Base-by-base conservation (phyloP, 1,284 basidiomycete genomes). In the Apiotrichum sp. region DNA sequence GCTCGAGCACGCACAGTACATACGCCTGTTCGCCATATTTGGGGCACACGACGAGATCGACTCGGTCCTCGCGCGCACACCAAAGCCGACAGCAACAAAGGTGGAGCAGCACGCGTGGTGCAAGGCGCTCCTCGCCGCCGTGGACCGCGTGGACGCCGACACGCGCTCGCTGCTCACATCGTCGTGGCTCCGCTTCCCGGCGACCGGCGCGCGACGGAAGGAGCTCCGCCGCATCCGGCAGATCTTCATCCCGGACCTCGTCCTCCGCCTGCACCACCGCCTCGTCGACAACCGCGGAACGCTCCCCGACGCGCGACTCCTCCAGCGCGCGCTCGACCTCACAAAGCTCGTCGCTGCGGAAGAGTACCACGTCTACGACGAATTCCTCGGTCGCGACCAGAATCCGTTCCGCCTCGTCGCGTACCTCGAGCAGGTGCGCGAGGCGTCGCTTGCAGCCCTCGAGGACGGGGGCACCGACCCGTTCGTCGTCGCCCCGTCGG, bases 221-320 rank as follows among this genome's bases (percentile, higher is more conserved):
- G 90, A 96, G 64, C 82, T 96, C 50, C 77, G 81, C 3, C 82
- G 87, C 29, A 89, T 97, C 56, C 83, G 93, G 35, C 86, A 90
- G 65, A 86, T 93, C 39, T 95, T 89, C 74, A 80, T 98, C 16
- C 95, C 93, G 0, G 92, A 97, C 70, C 81, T 98, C 40, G 84
- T 98, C 62, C 80, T 97, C 58, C 84, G 89, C 22, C 77, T 98
- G 14, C 93, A 98, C 69, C 78, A 81, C 35, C 78, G 87, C 55
- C 79, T 98, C 11, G 82, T 85, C 59, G 78, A 81, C 39, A 88
- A 90, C 6, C 79, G 85, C 16, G 71, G 78, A 6, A 77, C 82
- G 13, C 79, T 93, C 44, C 84, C 86, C 10, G 49, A 40, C 32
- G 35, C 47, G 47, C 79, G 81, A 87, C 90, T 95, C 68, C 80